Conservation (phyloP, 495 filamentous ascomycete genomes). For the Immersiella caudata region DNA sequence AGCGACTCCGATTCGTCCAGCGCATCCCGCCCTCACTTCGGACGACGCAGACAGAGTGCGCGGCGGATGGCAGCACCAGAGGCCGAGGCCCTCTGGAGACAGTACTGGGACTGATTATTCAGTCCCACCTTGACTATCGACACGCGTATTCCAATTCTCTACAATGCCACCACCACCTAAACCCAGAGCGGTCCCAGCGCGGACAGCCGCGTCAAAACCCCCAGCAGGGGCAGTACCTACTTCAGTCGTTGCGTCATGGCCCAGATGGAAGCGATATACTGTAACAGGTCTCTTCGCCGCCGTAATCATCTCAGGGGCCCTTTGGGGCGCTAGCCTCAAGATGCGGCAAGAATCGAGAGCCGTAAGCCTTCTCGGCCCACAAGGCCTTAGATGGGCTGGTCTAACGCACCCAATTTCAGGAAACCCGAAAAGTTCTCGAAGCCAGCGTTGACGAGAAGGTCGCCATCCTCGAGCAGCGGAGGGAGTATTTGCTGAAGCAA, state of each 20-base stretch:
- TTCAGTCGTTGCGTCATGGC: conserved; percentile 33
- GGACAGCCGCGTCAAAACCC: not conserved
- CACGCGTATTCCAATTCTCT: not conserved
- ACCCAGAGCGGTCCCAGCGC: not conserved
- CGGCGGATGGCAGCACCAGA: not conserved
- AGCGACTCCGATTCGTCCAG: conserved; percentile 7
- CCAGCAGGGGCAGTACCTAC: not conserved
- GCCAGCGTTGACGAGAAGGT: conserved; percentile 41
- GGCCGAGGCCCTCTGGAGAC: conserved; percentile 19
- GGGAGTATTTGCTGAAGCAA: conserved; percentile 36
- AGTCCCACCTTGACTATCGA: not conserved
- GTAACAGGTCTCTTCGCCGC: conserved; percentile 55
- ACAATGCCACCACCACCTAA: conserved; percentile 1
- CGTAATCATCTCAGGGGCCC: conserved; percentile 52
- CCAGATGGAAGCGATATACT: conserved; percentile 25
- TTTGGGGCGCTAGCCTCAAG: conserved; percentile 64
- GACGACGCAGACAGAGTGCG: not conserved
- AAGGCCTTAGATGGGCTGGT: not conserved
- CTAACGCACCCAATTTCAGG: conserved; percentile 21
- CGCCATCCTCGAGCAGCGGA: conserved; percentile 39
- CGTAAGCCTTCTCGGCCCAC: conserved; percentile 20
- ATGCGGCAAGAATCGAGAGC: conserved; percentile 46
- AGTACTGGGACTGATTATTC: conserved; percentile 21
- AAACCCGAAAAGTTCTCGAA: conserved; percentile 38
- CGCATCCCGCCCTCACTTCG: not conserved